phyloP scores from a whole-genome alignment of 495 filamentous ascomycete genomes.

The Penicillium canescens region DNA sequence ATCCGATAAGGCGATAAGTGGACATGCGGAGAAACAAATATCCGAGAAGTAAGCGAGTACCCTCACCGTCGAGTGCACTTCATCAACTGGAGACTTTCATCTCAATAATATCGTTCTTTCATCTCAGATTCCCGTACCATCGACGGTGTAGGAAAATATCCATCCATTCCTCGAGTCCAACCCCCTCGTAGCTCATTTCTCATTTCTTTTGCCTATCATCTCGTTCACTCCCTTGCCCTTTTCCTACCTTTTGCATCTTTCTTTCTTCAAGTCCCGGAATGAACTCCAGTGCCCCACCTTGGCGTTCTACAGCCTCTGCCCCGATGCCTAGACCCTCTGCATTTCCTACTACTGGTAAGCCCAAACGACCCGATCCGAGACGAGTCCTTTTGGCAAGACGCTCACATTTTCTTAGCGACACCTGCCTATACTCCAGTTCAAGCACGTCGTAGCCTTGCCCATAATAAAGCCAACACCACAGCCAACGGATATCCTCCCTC shows the following conservation, averaged over 20 bases:
- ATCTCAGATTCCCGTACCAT: background rate
- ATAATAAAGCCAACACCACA: slow-evolving; percentile 21
- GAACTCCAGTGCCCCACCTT: slow-evolving; percentile 45
- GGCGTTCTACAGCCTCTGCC: slow-evolving; percentile 40
- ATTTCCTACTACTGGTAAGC: slow-evolving; percentile 37
- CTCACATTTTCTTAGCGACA: slow-evolving; percentile 26
- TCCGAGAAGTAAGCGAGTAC: slow-evolving; percentile 22
- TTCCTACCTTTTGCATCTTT: slow-evolving; percentile 10
- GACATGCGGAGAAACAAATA: slow-evolving; percentile 11
- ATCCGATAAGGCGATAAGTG: slow-evolving; percentile 23
- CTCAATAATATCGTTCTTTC: background rate
- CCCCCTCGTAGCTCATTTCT: slow-evolving; percentile 19
- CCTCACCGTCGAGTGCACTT: background rate
- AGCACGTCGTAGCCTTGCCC: slow-evolving; percentile 47
- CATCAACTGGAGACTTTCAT: background rate
- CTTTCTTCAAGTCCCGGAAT: slow-evolving; percentile 26
- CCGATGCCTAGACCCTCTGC: slow-evolving; percentile 26
- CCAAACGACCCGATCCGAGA: background rate
- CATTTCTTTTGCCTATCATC: slow-evolving; percentile 4
- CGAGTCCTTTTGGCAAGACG: background rate
- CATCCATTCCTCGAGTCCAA: slow-evolving; percentile 1
- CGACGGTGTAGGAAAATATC: slow-evolving; percentile 11
- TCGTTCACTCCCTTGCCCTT: slow-evolving; percentile 18
- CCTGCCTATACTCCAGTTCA: slow-evolving; percentile 54
- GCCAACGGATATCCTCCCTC: slow-evolving; percentile 23